These are phyloP conservation scores for Solanum chilense DNA, from an alignment of 257 asterid genomes.

Conservation along the genomic window DNA sequence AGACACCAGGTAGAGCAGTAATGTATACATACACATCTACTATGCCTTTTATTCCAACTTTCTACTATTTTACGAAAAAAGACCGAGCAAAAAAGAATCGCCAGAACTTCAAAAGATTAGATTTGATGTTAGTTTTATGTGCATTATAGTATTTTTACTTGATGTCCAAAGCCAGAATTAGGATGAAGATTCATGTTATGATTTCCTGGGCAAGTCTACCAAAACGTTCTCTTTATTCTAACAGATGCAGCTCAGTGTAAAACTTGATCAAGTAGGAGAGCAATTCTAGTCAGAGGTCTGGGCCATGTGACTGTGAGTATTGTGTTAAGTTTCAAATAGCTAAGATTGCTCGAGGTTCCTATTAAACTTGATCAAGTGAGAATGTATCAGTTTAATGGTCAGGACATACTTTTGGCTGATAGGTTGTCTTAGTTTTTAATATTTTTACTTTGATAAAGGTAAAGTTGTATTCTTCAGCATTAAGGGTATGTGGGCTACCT, in stretches of 20 bases:
- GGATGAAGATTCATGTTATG: background rate
- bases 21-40: background rate
- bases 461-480: too few relatives aligned
- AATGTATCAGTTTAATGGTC: background rate
- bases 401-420: background rate
- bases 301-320: background rate
- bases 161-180: background rate
- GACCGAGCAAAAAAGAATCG: background rate
- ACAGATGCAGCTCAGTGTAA: background rate
- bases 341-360: background rate
- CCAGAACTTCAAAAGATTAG: background rate
- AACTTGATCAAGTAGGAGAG: background rate
- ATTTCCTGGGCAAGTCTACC: background rate
- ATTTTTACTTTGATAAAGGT: background rate
- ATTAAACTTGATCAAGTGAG: background rate
- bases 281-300: background rate
- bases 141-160: background rate
- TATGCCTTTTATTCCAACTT: background rate
- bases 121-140: background rate
- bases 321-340: background rate
- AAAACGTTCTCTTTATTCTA: background rate
- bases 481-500: too few relatives aligned
- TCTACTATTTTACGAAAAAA: background rate
- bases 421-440: background rate
- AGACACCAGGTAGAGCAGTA: background rate